Base-by-base conservation (phyloP, 108 stramenopile species). In the Skeletonema tropicum region DNA sequence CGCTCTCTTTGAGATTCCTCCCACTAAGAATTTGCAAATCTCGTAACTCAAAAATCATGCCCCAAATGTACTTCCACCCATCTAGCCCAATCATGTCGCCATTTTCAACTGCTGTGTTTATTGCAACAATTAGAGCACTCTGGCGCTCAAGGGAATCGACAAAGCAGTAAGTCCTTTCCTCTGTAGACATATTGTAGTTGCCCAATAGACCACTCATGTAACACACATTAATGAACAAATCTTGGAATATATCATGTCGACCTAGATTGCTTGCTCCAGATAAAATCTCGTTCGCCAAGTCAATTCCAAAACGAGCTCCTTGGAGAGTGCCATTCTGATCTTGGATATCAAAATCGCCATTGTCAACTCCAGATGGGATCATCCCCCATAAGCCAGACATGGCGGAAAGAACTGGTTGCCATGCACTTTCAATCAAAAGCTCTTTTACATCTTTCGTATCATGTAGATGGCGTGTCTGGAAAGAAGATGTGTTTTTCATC, bases 261-360 rank as follows among this genome's bases (percentile, higher is more conserved):
- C 88, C 83, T 21, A 90, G 59, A 17, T 84, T 76, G 61, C 89
- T 81, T 11, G 90, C 87, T 23, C 94, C 90, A 2, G 80, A 77
- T 26, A 95, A 72, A 82, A 95, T 82, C 57, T 89, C 90, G 60
- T 88, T 64, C 6, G 90, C 85, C 66, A 95, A 83, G 35, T 95
- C 94, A 83, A 95, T 90, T 36, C 90, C 94, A 57, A 95, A 81
- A 38, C 92, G 86, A 65, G 89, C 89, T 36, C 89, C 88, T 76
- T 90, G 89, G 13, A 90, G 73, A 14, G 82, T 88, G 2, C 70
- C 75, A 32, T 64, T 75, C n/a, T 63, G 78, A 57, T 79, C 66
- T 26, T 52, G 60, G 15, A 21, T 64, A 31, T 71, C 76, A 9
- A 41, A 57, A 73, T 73, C 65, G 60, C 33, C 29, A 11, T 74